phyloP scores from a whole-genome alignment of 2,329 filamentous ascomycete genomes.

The Phialophora tarda region DNA sequence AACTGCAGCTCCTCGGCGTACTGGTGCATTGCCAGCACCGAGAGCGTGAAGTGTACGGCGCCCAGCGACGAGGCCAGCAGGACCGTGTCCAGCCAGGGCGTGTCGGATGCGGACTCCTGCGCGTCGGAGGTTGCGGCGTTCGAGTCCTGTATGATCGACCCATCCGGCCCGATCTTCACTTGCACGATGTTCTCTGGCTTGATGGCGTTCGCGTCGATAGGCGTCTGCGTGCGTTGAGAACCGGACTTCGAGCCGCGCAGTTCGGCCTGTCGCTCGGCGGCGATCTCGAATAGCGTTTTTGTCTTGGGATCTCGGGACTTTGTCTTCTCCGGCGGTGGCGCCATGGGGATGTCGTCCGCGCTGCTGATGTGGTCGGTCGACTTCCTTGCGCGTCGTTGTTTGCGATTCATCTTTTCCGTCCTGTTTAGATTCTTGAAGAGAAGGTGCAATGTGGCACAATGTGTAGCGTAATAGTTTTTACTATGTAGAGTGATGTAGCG shows the following conservation, averaged over 20 bases:
- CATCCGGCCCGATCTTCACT: constrained; percentile 36
- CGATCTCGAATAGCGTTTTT: constrained; percentile 53
- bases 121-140: background rate
- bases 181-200: constrained; percentile 37
- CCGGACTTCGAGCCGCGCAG: constrained; percentile 32
- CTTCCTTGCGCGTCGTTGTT: constrained; percentile 36
- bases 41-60: constrained; percentile 53
- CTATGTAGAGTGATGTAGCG: background rate
- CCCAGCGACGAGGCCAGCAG: constrained; percentile 52
- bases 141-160: constrained; percentile 26
- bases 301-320: constrained; percentile 35
- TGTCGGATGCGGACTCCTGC: constrained; percentile 15
- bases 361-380: constrained; percentile 22
- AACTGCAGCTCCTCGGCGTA: constrained; percentile 47
- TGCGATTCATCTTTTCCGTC: constrained; percentile 32
- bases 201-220: constrained; percentile 35
- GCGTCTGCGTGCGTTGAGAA: constrained; percentile 40
- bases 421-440: too few species aligned
- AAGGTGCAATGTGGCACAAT: background rate
- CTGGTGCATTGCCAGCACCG: constrained; percentile 54
- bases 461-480: background rate
- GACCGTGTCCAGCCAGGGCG: constrained; percentile 48
- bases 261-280: constrained; percentile 50
- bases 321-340: constrained; percentile 19
- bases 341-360: constrained; percentile 35